Evolutionary conservation across 2,329 filamentous ascomycete genomes (phyloP), one percentile per base, ranked within the genome.

Genomic region (Microcera coccophila): DNA sequence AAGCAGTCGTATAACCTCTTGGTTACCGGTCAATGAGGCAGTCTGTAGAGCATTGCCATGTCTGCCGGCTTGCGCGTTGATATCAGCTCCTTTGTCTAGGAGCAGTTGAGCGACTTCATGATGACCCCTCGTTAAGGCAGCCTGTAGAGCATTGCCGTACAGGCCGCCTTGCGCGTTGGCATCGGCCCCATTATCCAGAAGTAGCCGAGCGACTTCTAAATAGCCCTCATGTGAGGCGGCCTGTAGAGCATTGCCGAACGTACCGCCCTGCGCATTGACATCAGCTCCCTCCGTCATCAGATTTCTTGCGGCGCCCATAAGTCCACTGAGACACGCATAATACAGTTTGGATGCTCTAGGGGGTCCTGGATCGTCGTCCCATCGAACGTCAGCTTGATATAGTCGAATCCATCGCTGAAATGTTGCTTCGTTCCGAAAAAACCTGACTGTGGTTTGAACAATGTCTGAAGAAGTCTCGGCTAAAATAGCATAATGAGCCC

Each of bases 211-310:
- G 44, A 38, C 33, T 21, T 44, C 19, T 1, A 19, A 12, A 17
- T 44, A 18, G 41, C 44, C 41, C 33, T 15, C 4, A 15, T 4
- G 21, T 32, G 48, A 49, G 40, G 51, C 49, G 35, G 41, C 43
- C 22, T 44, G 38, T 8, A 54, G 49, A 44, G 47, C 39, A 24
- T 44, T 54, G n/a, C 42, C 37, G 17, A 44, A 48, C 3, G 5
- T 1, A 36, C 48, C 39, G 12, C 43, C 39, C 26, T 35, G 15
- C 14, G 38, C 42, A 22, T 50, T 35, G 15, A 44, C 29, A 14
- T 49, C 35, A 3, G 37, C 42, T 20, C 44, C 38, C 8, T 44
- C 31, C 18, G 24, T 32, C 11, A 53, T 10, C 4, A 53, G 44
- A 41, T 20, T 16, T 43, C 38, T 24, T 36, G 33, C 42, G 18